Evolutionary conservation across 129 eudicot species (phyloP).

Genomic region (Arctium minus): DNA sequence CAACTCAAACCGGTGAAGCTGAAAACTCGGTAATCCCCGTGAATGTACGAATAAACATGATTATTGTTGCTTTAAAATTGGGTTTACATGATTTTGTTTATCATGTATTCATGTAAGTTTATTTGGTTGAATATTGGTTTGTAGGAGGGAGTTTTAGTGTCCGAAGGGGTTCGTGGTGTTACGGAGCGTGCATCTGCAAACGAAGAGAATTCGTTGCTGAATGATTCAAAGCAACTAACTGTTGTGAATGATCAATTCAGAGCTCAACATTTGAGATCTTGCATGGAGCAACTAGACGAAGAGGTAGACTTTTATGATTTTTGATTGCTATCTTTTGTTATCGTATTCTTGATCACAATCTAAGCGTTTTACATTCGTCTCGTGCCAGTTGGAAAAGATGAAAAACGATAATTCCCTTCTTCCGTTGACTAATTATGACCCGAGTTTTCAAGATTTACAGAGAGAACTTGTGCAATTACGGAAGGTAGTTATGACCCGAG

Average conservation of each 20-base stretch:
- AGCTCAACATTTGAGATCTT: constrained; percentile 54
- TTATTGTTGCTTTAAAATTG: not conserved
- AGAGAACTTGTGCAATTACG: constrained; percentile 57
- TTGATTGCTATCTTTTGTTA: not conserved
- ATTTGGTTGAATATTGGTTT: constrained; percentile 1
- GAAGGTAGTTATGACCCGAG: constrained; percentile 37
- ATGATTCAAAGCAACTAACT: constrained; percentile 37
- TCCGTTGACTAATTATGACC: constrained; percentile 38
- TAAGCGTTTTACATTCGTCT: not conserved
- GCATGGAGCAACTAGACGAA: constrained; percentile 78
- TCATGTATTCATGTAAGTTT: not conserved
- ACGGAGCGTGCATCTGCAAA: constrained; percentile 12
- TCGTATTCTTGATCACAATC: not conserved
- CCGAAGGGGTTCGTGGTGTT: constrained; percentile 17
- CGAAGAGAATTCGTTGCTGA: constrained; percentile 14
- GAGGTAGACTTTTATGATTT: constrained; percentile 58
- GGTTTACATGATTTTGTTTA: not conserved
- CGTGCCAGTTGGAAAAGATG: constrained; percentile 76
- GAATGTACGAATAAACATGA: constrained; percentile 10
- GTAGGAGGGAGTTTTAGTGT: constrained; percentile 25
- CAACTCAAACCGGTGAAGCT: constrained; percentile 5
- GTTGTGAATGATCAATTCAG: constrained; percentile 37
- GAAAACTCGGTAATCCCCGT: not conserved
- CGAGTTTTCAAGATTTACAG: constrained; percentile 46
- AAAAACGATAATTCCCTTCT: constrained; percentile 60